phyloP scores from a whole-genome alignment of 1,139 yeast species.

The Candida sp. region DNA sequence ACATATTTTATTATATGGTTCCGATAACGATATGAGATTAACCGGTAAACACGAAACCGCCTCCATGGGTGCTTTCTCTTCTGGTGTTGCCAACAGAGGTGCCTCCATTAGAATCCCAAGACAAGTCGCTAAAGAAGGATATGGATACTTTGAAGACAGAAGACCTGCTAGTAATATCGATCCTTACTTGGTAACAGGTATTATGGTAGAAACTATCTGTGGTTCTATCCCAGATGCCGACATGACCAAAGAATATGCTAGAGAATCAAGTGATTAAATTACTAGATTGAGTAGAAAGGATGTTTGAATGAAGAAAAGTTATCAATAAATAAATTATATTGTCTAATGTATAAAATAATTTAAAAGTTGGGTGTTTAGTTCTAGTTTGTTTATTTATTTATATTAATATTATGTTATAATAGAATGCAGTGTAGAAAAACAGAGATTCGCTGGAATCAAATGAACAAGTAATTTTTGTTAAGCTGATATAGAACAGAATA shows the following conservation, averaged over 20 bases:
- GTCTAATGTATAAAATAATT: neutral
- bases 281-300: neutral
- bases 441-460: neutral
- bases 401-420: neutral
- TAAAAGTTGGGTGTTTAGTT: conserved; percentile 3
- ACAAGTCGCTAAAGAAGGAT: conserved; percentile 97
- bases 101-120: conserved; percentile 98
- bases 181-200: conserved; percentile 98
- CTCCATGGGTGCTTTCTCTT: conserved; percentile 81
- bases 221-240: conserved; percentile 96
- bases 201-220: conserved; percentile 94
- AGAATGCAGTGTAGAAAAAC: neutral
- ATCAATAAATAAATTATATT: neutral
- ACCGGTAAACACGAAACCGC: conserved; percentile 99
- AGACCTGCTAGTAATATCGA: conserved; percentile 99
- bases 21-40: conserved; percentile 91
- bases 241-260: conserved; percentile 84
- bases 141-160: conserved; percentile 98
- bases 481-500: too few species aligned
- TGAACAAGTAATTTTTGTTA: neutral
- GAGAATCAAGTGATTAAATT: conserved; percentile 50
- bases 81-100: conserved; percentile 99
- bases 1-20: conserved; percentile 93
- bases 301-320: neutral
- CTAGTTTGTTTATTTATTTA: conserved; percentile 2